Base-by-base conservation (phyloP, 2,329 filamentous ascomycete species). In the Chaetomiaceae sp. region DNA sequence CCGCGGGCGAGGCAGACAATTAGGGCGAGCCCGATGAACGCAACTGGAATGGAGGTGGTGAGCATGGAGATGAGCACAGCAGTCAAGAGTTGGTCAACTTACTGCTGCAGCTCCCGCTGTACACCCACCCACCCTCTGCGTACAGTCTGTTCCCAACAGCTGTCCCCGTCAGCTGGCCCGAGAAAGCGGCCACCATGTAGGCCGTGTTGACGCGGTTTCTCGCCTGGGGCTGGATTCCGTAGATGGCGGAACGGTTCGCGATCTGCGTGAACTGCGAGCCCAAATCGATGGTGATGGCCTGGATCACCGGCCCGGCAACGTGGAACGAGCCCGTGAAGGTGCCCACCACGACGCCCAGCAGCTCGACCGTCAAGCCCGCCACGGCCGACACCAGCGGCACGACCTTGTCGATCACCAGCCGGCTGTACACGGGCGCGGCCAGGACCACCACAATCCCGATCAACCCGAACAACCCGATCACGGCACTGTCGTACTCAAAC, bases 191-290 rank as follows among this genome's bases (percentile, higher is more conserved):
- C 0, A 91, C 77, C 89, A 92, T 94, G 64, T 90, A 94, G 1
- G 84, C 87, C 0, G 88, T 91, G 65, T 94, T 94, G 22, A 92
- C 79, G 3, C 89, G 71, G 68, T 91, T 94, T 4, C 87, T 72
- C 0, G 84, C 84, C 55, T 82, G 84, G 0, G 88, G 83, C 49
- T 87, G 85, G 20, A 92, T 82, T 1, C 74, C 71, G 61, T 89
- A 91, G 19, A 94, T 87, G 4, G 81, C 77, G 0, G 78, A 76
- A 0, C 89, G 74, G 62, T 91, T 91, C 1, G 86, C 85, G 29
- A 90, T 87, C 66, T 91, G 87, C 1, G 81, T 77, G 1, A 83
- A 87, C 68, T 91, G 88, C 55, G 85, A 75, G 0, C 88, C 88
- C 23, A 89, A 76, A 61, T 94, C 89, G 56, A 85, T 78, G 1